A percentile compares a stretch with the other conserved stretches of the same genome.
Conservation (phyloP, 805 yeast genomes). For the Blastobotrys chiropterorum region DNA sequence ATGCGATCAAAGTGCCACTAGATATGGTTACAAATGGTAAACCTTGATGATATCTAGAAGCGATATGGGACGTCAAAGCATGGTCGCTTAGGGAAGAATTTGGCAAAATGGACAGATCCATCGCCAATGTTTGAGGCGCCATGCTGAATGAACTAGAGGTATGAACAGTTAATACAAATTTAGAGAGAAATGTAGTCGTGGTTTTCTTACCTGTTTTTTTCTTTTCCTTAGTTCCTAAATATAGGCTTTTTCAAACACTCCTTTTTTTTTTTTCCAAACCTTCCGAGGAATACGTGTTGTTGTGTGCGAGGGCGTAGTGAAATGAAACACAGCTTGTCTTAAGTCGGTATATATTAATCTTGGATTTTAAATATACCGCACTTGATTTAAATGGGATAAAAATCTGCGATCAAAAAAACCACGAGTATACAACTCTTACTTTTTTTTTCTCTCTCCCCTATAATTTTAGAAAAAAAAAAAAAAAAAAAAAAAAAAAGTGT, state of each 20-base stretch:
- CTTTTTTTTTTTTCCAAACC: neutral
- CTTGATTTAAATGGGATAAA: no score
- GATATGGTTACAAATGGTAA: slow-evolving; percentile 35
- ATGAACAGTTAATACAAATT: neutral
- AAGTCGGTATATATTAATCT: neutral
- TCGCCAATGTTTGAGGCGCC: slow-evolving; percentile 21
- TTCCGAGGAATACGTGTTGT: neutral
- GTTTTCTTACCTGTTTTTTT: no score
- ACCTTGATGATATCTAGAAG: slow-evolving; percentile 38
- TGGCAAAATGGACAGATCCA: slow-evolving; percentile 34
- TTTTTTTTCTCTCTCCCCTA: neutral
- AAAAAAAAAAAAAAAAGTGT: neutral
- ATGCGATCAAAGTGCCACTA: slow-evolving; percentile 33
- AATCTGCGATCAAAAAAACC: no score
- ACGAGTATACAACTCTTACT: no score
- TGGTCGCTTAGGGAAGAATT: slow-evolving; percentile 32
- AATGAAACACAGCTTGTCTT: neutral
- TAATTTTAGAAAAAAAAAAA: neutral
- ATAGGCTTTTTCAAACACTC: neutral
- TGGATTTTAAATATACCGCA: neutral
- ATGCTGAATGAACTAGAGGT: slow-evolving; percentile 3
- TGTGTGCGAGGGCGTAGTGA: neutral
- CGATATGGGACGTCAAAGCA: slow-evolving; percentile 37
- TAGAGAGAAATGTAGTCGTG: no score
- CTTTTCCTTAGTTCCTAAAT: neutral